Conservation (phyloP, 1,284 basidiomycete genomes). For the Rhodotorula mucilaginosa region DNA sequence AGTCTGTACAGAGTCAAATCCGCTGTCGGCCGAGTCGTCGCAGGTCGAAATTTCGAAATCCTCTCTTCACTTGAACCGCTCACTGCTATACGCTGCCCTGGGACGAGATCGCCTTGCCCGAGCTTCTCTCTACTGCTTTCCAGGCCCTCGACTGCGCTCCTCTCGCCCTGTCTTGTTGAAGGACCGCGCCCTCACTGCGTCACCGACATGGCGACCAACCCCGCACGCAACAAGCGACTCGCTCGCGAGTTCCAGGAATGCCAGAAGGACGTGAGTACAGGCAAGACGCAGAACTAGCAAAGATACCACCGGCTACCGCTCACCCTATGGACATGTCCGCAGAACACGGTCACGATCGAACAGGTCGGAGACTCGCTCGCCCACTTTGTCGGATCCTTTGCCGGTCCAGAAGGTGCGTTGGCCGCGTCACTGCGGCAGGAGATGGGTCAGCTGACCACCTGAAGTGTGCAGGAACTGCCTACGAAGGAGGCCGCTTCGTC, state of each 20-base stretch:
- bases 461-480: conserved; percentile 69
- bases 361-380: conserved; percentile 65
- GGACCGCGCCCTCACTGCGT: neutral
- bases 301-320: too few species aligned
- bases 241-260: conserved; percentile 28
- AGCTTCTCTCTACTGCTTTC: too few species aligned
- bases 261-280: conserved; percentile 15
- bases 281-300: neutral
- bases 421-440: too few species aligned
- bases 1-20: neutral
- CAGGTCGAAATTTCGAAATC: too few species aligned
- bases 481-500: conserved; percentile 88
- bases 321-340: neutral
- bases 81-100: too few species aligned
- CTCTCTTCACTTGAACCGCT: too few species aligned
- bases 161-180: too few species aligned
- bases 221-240: conserved; percentile 25
- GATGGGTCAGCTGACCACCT: conserved; percentile 41
- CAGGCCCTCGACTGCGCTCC: too few species aligned
- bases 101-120: too few species aligned
- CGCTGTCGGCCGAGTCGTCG: too few species aligned
- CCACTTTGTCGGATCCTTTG: conserved; percentile 83
- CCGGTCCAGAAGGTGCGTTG: conserved; percentile 69
- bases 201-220: neutral
- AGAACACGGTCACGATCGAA: conserved; percentile 25